These are phyloP conservation scores for Phytopythium chamaehyphon DNA, from an alignment of 352 stramenopile genomes.

Conservation along the genomic window DNA sequence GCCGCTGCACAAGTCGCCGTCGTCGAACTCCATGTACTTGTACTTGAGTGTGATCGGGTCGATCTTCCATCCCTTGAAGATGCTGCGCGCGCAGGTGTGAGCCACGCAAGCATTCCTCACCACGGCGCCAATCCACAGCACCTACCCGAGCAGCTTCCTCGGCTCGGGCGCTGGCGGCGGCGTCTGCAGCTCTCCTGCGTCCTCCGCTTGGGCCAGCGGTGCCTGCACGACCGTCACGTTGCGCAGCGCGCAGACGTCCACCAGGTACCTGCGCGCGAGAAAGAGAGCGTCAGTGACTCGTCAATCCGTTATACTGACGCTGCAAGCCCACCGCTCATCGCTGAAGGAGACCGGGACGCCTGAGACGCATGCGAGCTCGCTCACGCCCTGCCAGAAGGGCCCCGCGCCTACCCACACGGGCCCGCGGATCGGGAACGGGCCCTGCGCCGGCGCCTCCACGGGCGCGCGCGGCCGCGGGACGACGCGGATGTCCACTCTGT, in stretches of 20 bases:
- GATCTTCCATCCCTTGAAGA: slow-evolving; percentile 76
- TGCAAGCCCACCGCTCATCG: slow-evolving; percentile 32
- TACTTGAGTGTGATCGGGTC: slow-evolving; percentile 74
- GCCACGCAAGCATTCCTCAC: neutral
- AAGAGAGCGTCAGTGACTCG: neutral
- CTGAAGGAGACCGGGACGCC: slow-evolving; percentile 36
- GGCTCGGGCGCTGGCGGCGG: slow-evolving; percentile 10
- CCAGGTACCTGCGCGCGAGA: slow-evolving; percentile 28
- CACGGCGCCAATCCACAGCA: neutral
- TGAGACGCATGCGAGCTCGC: slow-evolving; percentile 37
- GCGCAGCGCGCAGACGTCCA: slow-evolving; percentile 57
- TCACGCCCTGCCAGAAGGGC: slow-evolving; percentile 28
- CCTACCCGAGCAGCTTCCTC: slow-evolving; percentile 51
- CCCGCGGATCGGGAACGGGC: slow-evolving; percentile 42
- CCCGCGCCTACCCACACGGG: slow-evolving; percentile 38
- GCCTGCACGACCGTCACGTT: slow-evolving; percentile 52
- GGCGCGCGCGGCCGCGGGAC: slow-evolving; percentile 27
- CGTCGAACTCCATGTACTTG: slow-evolving; percentile 78
- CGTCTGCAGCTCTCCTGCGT: neutral
- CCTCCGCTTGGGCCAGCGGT: neutral
- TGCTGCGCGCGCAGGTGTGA: slow-evolving; percentile 21
- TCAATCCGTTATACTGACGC: neutral
- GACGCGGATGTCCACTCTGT: slow-evolving; percentile 61
- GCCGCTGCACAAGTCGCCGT: slow-evolving; percentile 59
- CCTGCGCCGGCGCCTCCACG: slow-evolving; percentile 1